Percentiles rank a stretch among this genome's conserved stretches.
Conservation (phyloP, 169 alveolate genomes). For the Cardiosporidium cionae region DNA sequence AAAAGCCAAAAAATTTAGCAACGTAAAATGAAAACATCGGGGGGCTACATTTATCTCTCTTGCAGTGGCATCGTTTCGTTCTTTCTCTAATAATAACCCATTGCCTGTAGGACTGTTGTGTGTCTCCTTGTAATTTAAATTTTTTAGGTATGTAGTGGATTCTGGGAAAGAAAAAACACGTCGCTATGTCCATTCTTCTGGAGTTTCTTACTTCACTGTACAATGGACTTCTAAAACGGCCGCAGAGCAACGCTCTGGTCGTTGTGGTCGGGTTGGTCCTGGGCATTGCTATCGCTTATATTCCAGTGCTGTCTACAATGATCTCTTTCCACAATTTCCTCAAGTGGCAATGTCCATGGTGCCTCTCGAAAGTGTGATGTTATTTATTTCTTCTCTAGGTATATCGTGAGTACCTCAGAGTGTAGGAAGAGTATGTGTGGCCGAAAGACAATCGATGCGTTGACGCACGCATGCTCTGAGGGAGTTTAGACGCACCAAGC, state of each 20-base stretch:
- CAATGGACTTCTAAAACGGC: slow-evolving; percentile 82
- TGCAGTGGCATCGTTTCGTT: neutral
- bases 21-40: too few relatives aligned
- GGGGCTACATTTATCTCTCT: too few relatives aligned
- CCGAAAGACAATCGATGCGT: neutral
- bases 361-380: slow-evolving; percentile 75
- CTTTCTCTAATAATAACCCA: neutral
- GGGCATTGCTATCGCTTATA: slow-evolving; percentile 96
- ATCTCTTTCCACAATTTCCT: slow-evolving; percentile 60
- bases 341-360: slow-evolving; percentile 68
- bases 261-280: slow-evolving; percentile 98
- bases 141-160: slow-evolving; percentile 84
- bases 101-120: neutral
- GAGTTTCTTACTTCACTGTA: slow-evolving; percentile 69
- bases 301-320: slow-evolving; percentile 41
- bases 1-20: too few relatives aligned
- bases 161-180: slow-evolving; percentile 85
- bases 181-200: slow-evolving; percentile 36
- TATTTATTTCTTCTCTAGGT: slow-evolving; percentile 78
- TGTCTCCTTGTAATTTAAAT: too few relatives aligned
- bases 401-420: too few relatives aligned
- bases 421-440: neutral
- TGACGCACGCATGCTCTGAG: too few relatives aligned
- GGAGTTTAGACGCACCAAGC: too few relatives aligned
- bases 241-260: slow-evolving; percentile 93